Evolutionary conservation across 179 eudicot species (phyloP).

Genomic region (Beta corolliflora): DNA sequence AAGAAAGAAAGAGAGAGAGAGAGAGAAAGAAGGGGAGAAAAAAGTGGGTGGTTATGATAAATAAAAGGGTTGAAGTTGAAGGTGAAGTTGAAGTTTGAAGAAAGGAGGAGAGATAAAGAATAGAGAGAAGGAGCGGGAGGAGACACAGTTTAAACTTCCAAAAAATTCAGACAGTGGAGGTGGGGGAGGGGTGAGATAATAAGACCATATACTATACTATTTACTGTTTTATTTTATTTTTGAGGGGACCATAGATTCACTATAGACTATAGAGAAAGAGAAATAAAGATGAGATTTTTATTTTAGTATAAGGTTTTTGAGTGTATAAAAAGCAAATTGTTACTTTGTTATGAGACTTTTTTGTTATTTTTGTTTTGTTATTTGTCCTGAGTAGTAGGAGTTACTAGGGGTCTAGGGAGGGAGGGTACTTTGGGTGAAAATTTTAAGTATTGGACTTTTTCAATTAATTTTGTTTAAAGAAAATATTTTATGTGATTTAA

Average conservation of each 20-base stretch:
- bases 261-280: not conserved
- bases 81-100: too few relatives aligned
- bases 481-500: too few relatives aligned
- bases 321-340: not conserved
- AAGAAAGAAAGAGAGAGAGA: conserved; percentile 16
- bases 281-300: too few relatives aligned
- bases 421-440: too few relatives aligned
- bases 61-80: conserved; percentile 9
- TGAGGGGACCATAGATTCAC: too few relatives aligned
- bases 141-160: conserved; percentile 54
- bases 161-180: conserved; percentile 24
- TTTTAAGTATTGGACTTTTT: too few relatives aligned
- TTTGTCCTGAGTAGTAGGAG: not conserved
- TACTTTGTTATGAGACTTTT: not conserved
- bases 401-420: too few relatives aligned
- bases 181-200: not conserved
- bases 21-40: conserved; percentile 21
- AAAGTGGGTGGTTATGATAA: conserved; percentile 22
- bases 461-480: too few relatives aligned
- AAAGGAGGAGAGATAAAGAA: too few relatives aligned
- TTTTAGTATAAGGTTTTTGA: not conserved
- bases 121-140: conserved; percentile 53
- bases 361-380: conserved; percentile 1
- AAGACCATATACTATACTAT: too few relatives aligned
- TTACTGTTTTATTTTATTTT: too few relatives aligned